Evolutionary conservation across 2,329 filamentous ascomycete genomes (phyloP).

Genomic region (Fusarium sulawesiense): DNA sequence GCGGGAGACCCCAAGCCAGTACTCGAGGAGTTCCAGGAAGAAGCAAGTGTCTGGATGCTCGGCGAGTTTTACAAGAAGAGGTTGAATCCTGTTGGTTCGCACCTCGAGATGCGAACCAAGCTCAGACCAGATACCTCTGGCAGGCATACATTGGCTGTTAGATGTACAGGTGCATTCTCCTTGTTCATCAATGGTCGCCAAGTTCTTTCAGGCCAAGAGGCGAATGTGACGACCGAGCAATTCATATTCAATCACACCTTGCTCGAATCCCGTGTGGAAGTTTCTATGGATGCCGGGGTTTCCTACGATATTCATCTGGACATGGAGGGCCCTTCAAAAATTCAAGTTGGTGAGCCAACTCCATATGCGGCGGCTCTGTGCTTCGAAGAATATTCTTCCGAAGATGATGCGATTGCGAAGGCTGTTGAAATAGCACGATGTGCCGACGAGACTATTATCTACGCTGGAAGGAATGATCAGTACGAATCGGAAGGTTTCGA

Average conservation of each 20-base stretch:
- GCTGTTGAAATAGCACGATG: slow-evolving; percentile 14
- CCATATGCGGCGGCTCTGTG: slow-evolving; percentile 16
- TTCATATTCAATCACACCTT: slow-evolving; percentile 26
- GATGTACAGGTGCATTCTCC: slow-evolving; percentile 18
- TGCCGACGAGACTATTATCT: slow-evolving; percentile 17
- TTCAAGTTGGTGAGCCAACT: neutral
- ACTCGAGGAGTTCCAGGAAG: slow-evolving; percentile 3
- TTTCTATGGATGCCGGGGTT: slow-evolving; percentile 10
- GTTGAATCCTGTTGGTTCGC: slow-evolving; percentile 4
- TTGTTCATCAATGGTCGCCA: slow-evolving; percentile 2
- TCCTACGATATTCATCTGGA: slow-evolving; percentile 9
- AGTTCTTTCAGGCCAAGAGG: slow-evolving; percentile 10
- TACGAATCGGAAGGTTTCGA: slow-evolving; percentile 35
- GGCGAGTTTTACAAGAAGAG: slow-evolving; percentile 11
- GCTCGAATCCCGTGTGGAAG: slow-evolving; percentile 19
- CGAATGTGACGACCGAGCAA: slow-evolving; percentile 22
- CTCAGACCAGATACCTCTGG: slow-evolving; percentile 19
- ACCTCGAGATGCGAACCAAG: slow-evolving; percentile 13
- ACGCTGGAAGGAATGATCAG: slow-evolving; percentile 31
- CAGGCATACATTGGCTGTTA: slow-evolving; percentile 19
- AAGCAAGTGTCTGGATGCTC: slow-evolving; percentile 23
- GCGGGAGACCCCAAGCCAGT: neutral
- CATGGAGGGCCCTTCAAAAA: slow-evolving; percentile 5
- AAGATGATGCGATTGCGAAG: slow-evolving; percentile 11
- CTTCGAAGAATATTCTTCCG: slow-evolving; percentile 33